A percentile compares a stretch with the other conserved stretches of the same genome.
Evolutionary conservation across 2,329 filamentous ascomycete species (phyloP).

Genomic region (Sordariomycetes sp.): DNA sequence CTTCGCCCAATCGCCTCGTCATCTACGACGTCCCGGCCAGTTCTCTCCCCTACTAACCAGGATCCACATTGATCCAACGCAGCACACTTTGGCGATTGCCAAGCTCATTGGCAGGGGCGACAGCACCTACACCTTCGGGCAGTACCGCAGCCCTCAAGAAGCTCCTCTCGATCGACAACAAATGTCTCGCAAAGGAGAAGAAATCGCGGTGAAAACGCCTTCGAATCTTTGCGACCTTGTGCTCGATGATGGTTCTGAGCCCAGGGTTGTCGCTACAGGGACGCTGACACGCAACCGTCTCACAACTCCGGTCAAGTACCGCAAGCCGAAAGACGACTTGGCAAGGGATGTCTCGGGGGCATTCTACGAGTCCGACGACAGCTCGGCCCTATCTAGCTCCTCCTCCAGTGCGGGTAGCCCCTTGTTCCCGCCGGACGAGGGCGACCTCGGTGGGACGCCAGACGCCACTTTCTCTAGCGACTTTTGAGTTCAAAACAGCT

Average conservation of each 20-base stretch:
- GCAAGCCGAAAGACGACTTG: background rate
- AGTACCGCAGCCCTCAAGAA: too few relatives aligned
- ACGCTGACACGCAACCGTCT: background rate
- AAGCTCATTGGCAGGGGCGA: too few relatives aligned
- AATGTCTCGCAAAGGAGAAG: too few relatives aligned
- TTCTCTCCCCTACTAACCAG: too few relatives aligned
- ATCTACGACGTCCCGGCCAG: too few relatives aligned
- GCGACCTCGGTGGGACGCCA: background rate
- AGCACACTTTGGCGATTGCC: too few relatives aligned
- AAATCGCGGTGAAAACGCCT: too few relatives aligned
- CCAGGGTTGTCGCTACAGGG: background rate
- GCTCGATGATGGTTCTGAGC: background rate
- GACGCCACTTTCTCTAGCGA: background rate
- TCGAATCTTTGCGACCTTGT: background rate
- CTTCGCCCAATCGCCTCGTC: too few relatives aligned
- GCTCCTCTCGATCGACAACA: too few relatives aligned
- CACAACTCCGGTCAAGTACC: background rate
- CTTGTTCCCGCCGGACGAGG: background rate
- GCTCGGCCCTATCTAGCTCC: background rate
- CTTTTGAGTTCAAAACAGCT: background rate
- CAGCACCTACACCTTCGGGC: too few relatives aligned
- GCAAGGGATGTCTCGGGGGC: too few relatives aligned
- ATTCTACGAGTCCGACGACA: background rate
- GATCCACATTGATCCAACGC: too few relatives aligned
- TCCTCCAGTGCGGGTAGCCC: background rate